These are phyloP conservation scores for Aspergillus tanneri DNA, from an alignment of 2,329 filamentous ascomycete species.

Conservation along the genomic window DNA sequence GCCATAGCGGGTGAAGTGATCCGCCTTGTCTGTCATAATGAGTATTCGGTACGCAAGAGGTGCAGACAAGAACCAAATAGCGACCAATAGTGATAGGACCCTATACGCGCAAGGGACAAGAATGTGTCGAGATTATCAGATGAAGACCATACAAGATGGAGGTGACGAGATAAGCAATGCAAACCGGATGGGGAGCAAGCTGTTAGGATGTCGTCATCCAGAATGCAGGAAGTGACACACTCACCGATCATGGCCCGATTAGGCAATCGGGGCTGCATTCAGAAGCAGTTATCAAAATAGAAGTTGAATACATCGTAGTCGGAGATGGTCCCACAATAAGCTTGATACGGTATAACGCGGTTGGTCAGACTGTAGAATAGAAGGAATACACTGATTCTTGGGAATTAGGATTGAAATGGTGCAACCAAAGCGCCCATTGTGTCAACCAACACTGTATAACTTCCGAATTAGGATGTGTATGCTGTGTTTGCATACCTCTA, in stretches of 20 bases:
- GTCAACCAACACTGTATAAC: too few relatives aligned
- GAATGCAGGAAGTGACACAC: slow-evolving; percentile 9
- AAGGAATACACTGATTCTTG: too few relatives aligned
- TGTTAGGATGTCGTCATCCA: slow-evolving; percentile 13
- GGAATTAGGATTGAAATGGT: too few relatives aligned
- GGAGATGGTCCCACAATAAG: too few relatives aligned
- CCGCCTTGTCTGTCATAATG: slow-evolving; percentile 17
- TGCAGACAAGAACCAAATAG: neutral
- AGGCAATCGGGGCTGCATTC: slow-evolving; percentile 14
- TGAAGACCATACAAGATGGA: neutral
- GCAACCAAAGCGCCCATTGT: neutral
- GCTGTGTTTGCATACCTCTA: neutral
- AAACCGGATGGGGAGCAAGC: neutral
- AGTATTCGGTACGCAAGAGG: neutral
- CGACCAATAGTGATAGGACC: neutral
- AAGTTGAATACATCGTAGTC: too few relatives aligned
- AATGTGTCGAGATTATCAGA: slow-evolving; percentile 1
- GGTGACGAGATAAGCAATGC: neutral
- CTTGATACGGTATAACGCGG: too few relatives aligned
- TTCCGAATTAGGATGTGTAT: neutral
- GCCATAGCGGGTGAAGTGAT: slow-evolving; percentile 24
- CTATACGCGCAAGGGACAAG: neutral
- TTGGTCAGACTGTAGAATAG: too few relatives aligned
- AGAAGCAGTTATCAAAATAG: neutral
- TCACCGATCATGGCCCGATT: slow-evolving; percentile 15